Conservation (phyloP, 176 grass and related monocot genomes). For the Oropetium thomaeum region DNA sequence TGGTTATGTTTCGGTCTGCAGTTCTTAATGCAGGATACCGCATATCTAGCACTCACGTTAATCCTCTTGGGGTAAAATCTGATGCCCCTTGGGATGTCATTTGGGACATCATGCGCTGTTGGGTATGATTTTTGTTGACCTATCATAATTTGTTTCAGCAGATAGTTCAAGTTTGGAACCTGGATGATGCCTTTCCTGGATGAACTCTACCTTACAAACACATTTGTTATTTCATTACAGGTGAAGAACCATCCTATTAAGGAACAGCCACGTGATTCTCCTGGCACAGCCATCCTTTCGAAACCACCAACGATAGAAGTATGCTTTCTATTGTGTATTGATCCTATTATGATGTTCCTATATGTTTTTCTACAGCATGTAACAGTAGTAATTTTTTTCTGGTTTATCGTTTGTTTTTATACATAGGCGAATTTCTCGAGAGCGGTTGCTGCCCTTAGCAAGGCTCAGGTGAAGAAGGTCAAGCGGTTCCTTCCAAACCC, state of each 20-base stretch:
- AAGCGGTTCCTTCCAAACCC: conserved; percentile 91
- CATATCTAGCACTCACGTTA: conserved; percentile 77
- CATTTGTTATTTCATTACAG: conserved; percentile 20
- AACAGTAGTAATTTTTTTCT: neutral
- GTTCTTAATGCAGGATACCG: conserved; percentile 95
- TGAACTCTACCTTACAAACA: neutral
- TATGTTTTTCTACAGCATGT: neutral
- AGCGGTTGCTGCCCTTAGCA: conserved; percentile 70
- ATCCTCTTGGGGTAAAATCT: conserved; percentile 75
- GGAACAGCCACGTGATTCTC: conserved; percentile 55
- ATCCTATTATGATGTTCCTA: neutral
- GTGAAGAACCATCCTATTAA: conserved; percentile 96
- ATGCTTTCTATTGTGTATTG: conserved; percentile 8
- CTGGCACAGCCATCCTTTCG: conserved; percentile 69
- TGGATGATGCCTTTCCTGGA: neutral
- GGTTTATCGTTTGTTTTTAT: neutral
- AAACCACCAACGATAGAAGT: conserved; percentile 73
- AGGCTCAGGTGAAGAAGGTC: conserved; percentile 78
- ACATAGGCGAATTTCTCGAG: conserved; percentile 79
- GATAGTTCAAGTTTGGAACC: neutral
- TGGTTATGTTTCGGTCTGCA: conserved; percentile 81
- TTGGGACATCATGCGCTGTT: conserved; percentile 99
- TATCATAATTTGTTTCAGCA: neutral
- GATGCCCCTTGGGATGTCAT: conserved; percentile 95
- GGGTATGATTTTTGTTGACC: conserved; percentile 50